Evolutionary conservation across 2,329 filamentous ascomycete genomes (phyloP), one percentile per base, ranked within the genome.

Genomic region (Endocalyx cinctus): DNA sequence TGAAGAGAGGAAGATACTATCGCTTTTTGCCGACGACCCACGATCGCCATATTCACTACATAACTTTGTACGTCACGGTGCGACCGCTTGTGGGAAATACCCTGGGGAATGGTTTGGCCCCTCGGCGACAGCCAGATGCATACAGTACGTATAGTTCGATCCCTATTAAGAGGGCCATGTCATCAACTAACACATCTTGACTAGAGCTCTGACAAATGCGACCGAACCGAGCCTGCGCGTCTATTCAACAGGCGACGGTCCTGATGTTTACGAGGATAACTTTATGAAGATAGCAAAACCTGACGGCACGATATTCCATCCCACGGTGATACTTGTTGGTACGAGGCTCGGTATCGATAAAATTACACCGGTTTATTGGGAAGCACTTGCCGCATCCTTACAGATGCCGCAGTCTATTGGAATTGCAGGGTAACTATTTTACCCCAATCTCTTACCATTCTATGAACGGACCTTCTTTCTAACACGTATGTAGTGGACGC

Each of bases 61-160:
- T 53, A 86, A 82, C 41, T 98, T 98, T 52, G 92, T 98, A 22
- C 72, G 82, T 33, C 84, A 95, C 49, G 92, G 92, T 13, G 88
- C 88, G 16, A 71, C 75, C 22, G 82, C 84, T 3, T 98, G 92
- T 59, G 89, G 87, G 4, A 97, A 95, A 61, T 86, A 94, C 52
- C 92, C 92, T 0, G 92, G 92, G 23, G 87, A 97, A 62, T 98
- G 92, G 92, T 98, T 98, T 62, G 92, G 92, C 0, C 92, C 92
- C n/a, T 96, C 88, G 13, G 92, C 92, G 6, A 94, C 92, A 8
- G 89, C 92, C 29, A 79, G 83, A 36, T 97, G 92, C 59, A 96
- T 98, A 46, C 83, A 92, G 88, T 94, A 66, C 58, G 84, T 63
- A 28, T 17, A 29, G 15, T 10, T 15, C 7, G 20, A 20, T 25